Base-by-base conservation (phyloP, 179 eudicot species). In the Heliamphora pulchella region DNA sequence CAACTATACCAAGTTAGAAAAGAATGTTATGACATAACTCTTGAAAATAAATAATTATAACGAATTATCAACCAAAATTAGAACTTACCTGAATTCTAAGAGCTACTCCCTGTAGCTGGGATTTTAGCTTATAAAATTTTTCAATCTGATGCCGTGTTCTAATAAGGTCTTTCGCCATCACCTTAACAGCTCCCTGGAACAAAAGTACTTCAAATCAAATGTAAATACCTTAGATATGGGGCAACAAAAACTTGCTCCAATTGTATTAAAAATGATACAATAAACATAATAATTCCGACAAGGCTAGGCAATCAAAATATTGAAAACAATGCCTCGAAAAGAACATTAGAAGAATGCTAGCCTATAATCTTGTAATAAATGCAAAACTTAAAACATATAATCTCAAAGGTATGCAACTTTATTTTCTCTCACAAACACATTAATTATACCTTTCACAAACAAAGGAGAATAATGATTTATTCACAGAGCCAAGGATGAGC, bases 81-180 rank as follows among this genome's bases (percentile, higher is more conserved):
- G 44, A 44, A 71, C 65, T 39, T 81, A 90, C 98, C 96, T 95
- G 99, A 76, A 96, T 96, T 82, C 99, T 93, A 77, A 96, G 94
- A 53, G 99, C 86, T 51, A 96, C 99, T 78, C 98, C 98, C 81
- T 96, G 99, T 71, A 96, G 98, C 76, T 96, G 99, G n/a, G 99
- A 96, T 82, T 96, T 96, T 55, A 96, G 94, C 86, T 92, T 94
- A 85, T 94, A 96, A 79, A 96, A 96, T 80, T 96, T 96, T 81
- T 93, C 98, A 74, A 94, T 78, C 80, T 96, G 99, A 86, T 96
- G 98, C 55, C 99, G 85, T 67, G 97, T 96, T 89, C 98, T 90
- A 69, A 94, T 96, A 64, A 96, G 91, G 82, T 96, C 99, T 84
- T 94, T 96, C 11, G 99, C 99, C 97, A 96, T 94, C 81, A 96